Conservation (phyloP, 176 grass and related monocot species). For the Alopecurus myosuroides region DNA sequence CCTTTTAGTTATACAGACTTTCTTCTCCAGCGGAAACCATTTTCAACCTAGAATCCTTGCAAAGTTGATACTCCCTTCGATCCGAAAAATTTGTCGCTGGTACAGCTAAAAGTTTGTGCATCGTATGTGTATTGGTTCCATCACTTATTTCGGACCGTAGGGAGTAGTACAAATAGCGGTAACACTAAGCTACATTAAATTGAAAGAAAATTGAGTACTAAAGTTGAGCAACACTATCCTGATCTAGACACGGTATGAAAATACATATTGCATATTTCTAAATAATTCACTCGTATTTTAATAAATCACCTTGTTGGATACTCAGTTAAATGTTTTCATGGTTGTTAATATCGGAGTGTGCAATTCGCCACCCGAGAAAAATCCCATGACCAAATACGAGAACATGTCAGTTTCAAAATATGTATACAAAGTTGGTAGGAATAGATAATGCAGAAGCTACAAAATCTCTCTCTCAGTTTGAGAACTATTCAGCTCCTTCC, state of each 20-base stretch:
- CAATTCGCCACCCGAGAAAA: constrained; percentile 86
- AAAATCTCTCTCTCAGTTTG: constrained; percentile 89
- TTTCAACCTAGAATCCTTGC: background rate
- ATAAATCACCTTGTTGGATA: constrained; percentile 64
- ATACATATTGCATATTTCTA: background rate
- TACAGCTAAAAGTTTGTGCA: too few relatives aligned
- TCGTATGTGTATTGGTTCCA: too few relatives aligned
- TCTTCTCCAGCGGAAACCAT: background rate
- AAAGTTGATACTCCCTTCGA: too few relatives aligned
- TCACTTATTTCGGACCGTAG: too few relatives aligned
- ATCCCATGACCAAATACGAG: constrained; percentile 93
- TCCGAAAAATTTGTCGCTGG: too few relatives aligned
- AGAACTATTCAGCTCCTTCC: constrained; percentile 85
- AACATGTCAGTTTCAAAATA: constrained; percentile 88
- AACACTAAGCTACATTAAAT: background rate
- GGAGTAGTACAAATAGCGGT: background rate
- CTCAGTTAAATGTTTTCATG: constrained; percentile 79
- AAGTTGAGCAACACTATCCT: background rate
- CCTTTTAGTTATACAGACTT: background rate
- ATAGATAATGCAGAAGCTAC: constrained; percentile 78
- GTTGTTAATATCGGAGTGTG: constrained; percentile 80
- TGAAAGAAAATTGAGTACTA: background rate
- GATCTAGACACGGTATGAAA: background rate
- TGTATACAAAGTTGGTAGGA: constrained; percentile 80
- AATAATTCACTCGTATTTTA: background rate